Evolutionary conservation across 257 asterid genomes (phyloP).

Genomic region (Nicotiana sylvestris): DNA sequence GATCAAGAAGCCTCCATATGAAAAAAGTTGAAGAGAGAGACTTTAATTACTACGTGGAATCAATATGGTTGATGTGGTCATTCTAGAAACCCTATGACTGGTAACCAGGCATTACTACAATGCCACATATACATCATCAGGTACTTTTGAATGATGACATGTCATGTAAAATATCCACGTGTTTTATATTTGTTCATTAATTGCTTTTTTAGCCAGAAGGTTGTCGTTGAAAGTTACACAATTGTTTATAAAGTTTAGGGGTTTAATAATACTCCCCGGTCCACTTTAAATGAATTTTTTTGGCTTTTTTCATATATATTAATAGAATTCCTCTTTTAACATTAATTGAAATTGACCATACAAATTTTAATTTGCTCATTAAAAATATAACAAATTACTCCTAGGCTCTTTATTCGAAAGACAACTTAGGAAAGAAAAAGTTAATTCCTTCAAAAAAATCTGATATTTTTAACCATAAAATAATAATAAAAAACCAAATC

Average conservation of each 20-base stretch:
- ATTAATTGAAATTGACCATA: too few relatives aligned
- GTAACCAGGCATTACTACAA: neutral
- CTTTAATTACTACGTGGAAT: neutral
- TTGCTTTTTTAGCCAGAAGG: neutral
- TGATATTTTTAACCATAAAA: too few relatives aligned
- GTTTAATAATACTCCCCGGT: too few relatives aligned
- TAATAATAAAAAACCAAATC: too few relatives aligned
- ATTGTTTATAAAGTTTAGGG: neutral
- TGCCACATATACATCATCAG: neutral
- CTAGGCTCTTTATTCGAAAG: too few relatives aligned
- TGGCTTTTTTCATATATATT: too few relatives aligned
- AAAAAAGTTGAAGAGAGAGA: neutral
- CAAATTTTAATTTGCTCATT: too few relatives aligned
- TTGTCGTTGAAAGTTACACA: neutral
- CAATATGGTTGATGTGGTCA: neutral
- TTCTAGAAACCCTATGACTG: constrained; percentile 2
- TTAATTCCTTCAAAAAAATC: too few relatives aligned
- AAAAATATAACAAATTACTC: too few relatives aligned
- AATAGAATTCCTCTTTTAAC: too few relatives aligned
- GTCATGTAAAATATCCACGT: neutral
- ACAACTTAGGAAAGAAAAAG: too few relatives aligned
- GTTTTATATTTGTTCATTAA: neutral
- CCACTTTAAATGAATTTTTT: too few relatives aligned
- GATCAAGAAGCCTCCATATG: constrained; percentile 4
- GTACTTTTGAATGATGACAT: neutral